Percentiles rank a stretch among this genome's conserved stretches.
Conservation (phyloP, 2,329 filamentous ascomycete genomes). For the Alternaria hordeiaustralica region DNA sequence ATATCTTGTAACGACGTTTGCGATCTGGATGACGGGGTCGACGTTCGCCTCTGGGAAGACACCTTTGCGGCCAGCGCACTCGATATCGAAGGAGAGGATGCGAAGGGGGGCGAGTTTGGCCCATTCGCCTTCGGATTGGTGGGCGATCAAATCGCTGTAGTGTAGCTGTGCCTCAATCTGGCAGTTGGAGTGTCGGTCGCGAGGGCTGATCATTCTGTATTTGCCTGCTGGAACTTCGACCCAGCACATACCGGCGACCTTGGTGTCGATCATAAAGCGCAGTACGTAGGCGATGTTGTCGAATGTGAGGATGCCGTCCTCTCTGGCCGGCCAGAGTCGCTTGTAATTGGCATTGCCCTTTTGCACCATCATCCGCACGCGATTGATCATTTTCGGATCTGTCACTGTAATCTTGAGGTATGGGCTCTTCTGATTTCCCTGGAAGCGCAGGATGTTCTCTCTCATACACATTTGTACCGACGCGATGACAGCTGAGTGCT, state of each 20-base stretch:
- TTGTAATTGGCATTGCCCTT: constrained; percentile 84
- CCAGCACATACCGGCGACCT: constrained; percentile 97
- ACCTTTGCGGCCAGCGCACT: constrained; percentile 96
- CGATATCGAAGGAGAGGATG: constrained; percentile 96
- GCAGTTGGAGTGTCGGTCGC: constrained; percentile 83
- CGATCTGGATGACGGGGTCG: constrained; percentile 97
- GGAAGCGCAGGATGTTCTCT: constrained; percentile 92
- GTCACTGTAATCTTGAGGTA: constrained; percentile 94
- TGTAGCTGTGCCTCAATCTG: constrained; percentile 91
- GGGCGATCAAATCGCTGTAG: constrained; percentile 83
- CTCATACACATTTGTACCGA: constrained; percentile 82
- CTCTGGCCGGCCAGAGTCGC: constrained; percentile 73
- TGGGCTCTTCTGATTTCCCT: constrained; percentile 88
- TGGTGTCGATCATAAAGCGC: constrained; percentile 97
- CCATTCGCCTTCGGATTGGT: constrained; percentile 91
- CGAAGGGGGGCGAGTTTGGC: constrained; percentile 96
- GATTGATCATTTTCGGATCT: constrained; percentile 83
- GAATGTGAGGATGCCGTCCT: constrained; percentile 82
- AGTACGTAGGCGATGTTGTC: constrained; percentile 96
- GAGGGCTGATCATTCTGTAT: constrained; percentile 72
- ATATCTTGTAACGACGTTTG: constrained; percentile 91
- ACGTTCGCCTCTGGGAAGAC: constrained; percentile 92
- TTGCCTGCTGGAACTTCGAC: constrained; percentile 80
- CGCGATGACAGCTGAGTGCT: constrained; percentile 75
- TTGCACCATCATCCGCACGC: constrained; percentile 78